These are phyloP conservation scores for Cladobotryum mycophilum DNA, from an alignment of 2,329 filamentous ascomycete species.

Conservation along the genomic window DNA sequence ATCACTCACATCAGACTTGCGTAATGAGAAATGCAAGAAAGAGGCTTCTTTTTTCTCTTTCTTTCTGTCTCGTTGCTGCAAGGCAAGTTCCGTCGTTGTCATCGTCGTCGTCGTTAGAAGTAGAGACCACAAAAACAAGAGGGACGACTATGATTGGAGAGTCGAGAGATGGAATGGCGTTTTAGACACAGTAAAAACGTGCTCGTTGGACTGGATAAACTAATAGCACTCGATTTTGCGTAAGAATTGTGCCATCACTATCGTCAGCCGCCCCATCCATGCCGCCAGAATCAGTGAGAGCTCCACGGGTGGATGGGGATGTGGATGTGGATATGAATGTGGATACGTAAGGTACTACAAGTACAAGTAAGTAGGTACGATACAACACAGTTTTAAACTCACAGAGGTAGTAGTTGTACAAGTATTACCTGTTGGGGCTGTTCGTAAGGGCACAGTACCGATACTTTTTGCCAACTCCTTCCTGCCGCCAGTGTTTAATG, in stretches of 20 bases:
- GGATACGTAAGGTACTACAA: too few relatives aligned
- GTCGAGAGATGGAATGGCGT: conserved; percentile 1
- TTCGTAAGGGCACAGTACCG: too few relatives aligned
- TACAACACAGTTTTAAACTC: too few relatives aligned
- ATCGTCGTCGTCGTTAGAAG: background rate
- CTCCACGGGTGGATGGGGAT: too few relatives aligned
- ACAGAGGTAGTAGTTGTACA: too few relatives aligned
- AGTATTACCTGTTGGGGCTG: too few relatives aligned
- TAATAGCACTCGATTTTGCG: conserved; percentile 5
- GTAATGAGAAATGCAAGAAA: conserved; percentile 11
- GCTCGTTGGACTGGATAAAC: conserved; percentile 10
- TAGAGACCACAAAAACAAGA: background rate
- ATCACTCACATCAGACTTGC: conserved; percentile 13
- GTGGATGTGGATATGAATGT: too few relatives aligned
- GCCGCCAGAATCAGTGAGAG: background rate
- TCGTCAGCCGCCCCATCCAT: conserved; percentile 7
- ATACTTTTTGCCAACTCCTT: too few relatives aligned
- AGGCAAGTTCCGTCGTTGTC: too few relatives aligned
- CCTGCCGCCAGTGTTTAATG: background rate
- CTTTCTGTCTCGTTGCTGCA: too few relatives aligned
- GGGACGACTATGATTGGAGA: conserved; percentile 3
- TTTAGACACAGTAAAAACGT: conserved; percentile 8
- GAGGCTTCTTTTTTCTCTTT: background rate
- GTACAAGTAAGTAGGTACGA: too few relatives aligned
- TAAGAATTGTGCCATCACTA: conserved; percentile 6